These are phyloP conservation scores for Aspergillus fructus DNA, from an alignment of 2,329 filamentous ascomycete genomes.

Conservation along the genomic window DNA sequence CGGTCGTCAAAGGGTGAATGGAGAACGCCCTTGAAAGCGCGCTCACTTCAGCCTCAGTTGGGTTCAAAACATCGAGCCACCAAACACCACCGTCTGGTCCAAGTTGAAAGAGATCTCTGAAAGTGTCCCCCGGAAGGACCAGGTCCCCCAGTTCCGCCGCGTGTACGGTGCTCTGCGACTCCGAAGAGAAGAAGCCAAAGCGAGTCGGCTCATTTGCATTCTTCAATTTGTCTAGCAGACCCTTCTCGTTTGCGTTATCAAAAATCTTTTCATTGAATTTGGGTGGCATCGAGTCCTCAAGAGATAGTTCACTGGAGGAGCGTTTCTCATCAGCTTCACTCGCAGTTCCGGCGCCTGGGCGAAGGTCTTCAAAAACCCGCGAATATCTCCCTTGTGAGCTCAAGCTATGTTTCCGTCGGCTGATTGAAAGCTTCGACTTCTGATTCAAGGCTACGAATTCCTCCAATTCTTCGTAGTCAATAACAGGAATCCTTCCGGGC, in stretches of 20 bases:
- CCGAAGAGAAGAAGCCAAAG: conserved; percentile 96
- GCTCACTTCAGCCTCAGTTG: conserved; percentile 82
- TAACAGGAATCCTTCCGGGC: conserved; percentile 75
- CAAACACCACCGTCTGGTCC: conserved; percentile 78
- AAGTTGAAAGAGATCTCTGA: conserved; percentile 80
- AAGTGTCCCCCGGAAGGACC: conserved; percentile 82
- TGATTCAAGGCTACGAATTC: conserved; percentile 72
- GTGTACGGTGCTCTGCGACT: conserved; percentile 89
- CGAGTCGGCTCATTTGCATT: conserved; percentile 67
- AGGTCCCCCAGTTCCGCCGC: conserved; percentile 85
- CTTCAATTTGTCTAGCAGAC: conserved; percentile 32
- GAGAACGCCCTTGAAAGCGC: conserved; percentile 92
- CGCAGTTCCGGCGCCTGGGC: conserved; percentile 40
- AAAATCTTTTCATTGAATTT: conserved; percentile 35
- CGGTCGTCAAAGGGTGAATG: conserved; percentile 90
- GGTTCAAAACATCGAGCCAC: conserved; percentile 95
- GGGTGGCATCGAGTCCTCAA: conserved; percentile 23
- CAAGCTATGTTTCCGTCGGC: conserved; percentile 44
- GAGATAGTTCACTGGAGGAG: conserved; percentile 26
- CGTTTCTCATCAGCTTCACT: conserved; percentile 38
- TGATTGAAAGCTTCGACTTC: conserved; percentile 46
- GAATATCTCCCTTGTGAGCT: conserved; percentile 52
- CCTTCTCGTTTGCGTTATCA: conserved; percentile 34
- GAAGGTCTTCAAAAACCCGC: conserved; percentile 63
- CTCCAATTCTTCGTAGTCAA: conserved; percentile 91